These are phyloP conservation scores for Alternaria triticimaculans DNA, from an alignment of 2,329 filamentous ascomycete species.

Conservation along the genomic window DNA sequence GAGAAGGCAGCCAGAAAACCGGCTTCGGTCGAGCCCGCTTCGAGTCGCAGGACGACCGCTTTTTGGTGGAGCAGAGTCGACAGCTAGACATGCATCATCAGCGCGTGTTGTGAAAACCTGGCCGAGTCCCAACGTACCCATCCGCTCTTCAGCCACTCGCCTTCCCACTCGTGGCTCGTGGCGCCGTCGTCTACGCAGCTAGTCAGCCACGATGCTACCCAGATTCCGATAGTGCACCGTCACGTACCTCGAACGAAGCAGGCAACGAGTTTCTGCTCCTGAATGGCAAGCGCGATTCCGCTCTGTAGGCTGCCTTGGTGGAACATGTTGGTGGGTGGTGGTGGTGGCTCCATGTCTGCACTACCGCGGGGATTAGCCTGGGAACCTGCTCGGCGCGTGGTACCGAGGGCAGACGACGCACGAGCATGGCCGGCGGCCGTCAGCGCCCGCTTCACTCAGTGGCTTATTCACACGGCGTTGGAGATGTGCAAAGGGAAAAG, in stretches of 20 bases:
- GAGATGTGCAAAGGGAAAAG: background rate
- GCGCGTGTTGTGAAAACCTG: background rate
- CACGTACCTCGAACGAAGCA: conserved; percentile 80
- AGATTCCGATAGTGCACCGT: conserved; percentile 14
- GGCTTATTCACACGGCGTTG: background rate
- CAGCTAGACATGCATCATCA: conserved; percentile 33
- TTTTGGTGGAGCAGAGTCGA: conserved; percentile 63
- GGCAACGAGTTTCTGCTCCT: conserved; percentile 76
- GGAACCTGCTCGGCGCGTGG: conserved; percentile 8
- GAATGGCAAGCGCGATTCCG: conserved; percentile 78
- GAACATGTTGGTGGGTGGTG: conserved; percentile 67
- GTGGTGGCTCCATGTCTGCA: conserved; percentile 8
- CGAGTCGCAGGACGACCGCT: conserved; percentile 73
- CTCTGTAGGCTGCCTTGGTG: conserved; percentile 80
- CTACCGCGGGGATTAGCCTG: conserved; percentile 23
- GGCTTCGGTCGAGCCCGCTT: conserved; percentile 78
- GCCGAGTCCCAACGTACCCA: conserved; percentile 33
- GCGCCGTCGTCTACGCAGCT: conserved; percentile 66
- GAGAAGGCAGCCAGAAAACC: conserved; percentile 83
- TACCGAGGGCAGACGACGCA: conserved; percentile 14
- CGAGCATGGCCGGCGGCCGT: background rate
- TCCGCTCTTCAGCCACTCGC: conserved; percentile 63
- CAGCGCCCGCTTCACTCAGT: background rate
- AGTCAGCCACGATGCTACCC: conserved; percentile 11
- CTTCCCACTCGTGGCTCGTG: conserved; percentile 76